A percentile compares a stretch with the other conserved stretches of the same genome.
Conservation (phyloP, 345 rosid species). For the Eucalyptus albens region DNA sequence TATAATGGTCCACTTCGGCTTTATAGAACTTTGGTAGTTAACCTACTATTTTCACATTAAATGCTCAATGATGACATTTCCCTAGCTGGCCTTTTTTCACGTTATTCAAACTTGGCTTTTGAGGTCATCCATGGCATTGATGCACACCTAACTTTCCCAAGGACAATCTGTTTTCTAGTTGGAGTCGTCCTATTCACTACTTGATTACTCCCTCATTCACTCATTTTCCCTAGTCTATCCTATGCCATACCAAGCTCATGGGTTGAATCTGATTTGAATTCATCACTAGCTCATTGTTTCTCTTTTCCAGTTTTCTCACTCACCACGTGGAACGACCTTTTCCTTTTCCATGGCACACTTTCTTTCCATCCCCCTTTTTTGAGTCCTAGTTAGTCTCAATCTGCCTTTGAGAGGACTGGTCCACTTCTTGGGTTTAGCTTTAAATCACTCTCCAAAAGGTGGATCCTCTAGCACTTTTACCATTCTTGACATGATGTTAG, state of each 20-base stretch:
- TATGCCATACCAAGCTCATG: neutral
- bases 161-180: neutral
- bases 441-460: neutral
- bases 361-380: neutral
- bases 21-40: too few relatives aligned
- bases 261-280: neutral
- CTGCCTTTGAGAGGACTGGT: neutral
- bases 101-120: neutral
- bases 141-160: neutral
- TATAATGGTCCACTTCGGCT: neutral
- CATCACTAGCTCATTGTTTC: neutral
- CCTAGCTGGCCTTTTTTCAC: neutral
- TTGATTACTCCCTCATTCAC: neutral
- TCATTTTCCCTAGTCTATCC: neutral
- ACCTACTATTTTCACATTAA: neutral
- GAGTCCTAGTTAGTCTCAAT: neutral
- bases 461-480: neutral
- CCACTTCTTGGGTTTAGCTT: neutral
- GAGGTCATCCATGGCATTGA: neutral
- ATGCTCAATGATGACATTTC: neutral
- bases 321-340: neutral
- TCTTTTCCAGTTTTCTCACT: neutral
- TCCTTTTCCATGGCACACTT: neutral
- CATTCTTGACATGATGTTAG: neutral
- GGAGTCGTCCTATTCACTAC: neutral